Evolutionary conservation across 2,329 filamentous ascomycete species (phyloP).

Genomic region (Lachnellula subtilissima): DNA sequence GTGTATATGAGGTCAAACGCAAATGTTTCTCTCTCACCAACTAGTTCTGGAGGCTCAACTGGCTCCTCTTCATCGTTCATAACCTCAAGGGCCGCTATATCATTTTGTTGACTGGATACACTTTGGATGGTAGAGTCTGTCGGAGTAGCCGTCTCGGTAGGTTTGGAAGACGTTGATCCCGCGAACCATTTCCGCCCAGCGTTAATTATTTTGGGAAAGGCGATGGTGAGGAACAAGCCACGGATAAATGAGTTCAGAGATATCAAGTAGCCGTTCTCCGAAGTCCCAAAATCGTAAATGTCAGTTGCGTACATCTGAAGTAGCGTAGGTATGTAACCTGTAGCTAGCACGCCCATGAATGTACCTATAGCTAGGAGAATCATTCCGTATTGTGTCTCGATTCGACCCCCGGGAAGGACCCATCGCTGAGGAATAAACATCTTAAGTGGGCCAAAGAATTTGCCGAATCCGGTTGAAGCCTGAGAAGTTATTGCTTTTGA

Average conservation of each 20-base stretch:
- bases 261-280: conserved; percentile 42
- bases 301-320: conserved; percentile 45
- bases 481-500: conserved; percentile 34
- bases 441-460: conserved; percentile 59
- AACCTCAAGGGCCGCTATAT: conserved; percentile 9
- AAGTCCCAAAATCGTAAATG: conserved; percentile 39
- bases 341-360: conserved; percentile 64
- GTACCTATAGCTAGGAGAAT: conserved; percentile 61
- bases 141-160: background rate
- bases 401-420: conserved; percentile 44
- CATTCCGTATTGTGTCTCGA: conserved; percentile 55
- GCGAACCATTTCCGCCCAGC: conserved; percentile 35
- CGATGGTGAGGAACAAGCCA: conserved; percentile 39
- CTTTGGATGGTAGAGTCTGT: conserved; percentile 23
- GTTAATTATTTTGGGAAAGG: conserved; percentile 41
- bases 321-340: conserved; percentile 60
- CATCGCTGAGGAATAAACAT: conserved; percentile 57
- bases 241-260: conserved; percentile 40
- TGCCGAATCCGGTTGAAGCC: conserved; percentile 38
- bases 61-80: conserved; percentile 17
- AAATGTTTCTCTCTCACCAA: conserved; percentile 33
- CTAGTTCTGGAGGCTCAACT: conserved; percentile 1
- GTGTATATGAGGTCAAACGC: conserved; percentile 65
- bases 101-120: conserved; percentile 40
- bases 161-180: background rate